Evolutionary conservation across 257 asterid genomes (phyloP).

Genomic region (Solanum boliviense): DNA sequence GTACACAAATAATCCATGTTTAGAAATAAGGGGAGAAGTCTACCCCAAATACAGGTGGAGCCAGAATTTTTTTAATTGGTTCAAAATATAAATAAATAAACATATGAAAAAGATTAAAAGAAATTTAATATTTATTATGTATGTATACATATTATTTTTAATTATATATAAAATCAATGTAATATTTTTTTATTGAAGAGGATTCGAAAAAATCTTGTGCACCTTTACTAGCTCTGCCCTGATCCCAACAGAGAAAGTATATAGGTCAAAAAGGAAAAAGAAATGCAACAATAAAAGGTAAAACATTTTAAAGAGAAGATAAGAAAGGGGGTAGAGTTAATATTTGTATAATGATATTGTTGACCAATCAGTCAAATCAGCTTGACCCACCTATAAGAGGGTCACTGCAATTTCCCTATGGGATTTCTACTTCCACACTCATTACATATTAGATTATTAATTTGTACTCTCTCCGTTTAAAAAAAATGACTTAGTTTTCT

Average conservation of each 20-base stretch:
- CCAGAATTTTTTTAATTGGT: too few relatives aligned
- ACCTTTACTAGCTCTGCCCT: too few relatives aligned
- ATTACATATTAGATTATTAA: background rate
- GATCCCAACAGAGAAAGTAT: background rate
- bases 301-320: conserved; percentile 45
- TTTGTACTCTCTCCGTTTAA: too few relatives aligned
- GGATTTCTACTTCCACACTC: conserved; percentile 3
- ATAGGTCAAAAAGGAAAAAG: conserved; percentile 9
- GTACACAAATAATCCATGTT: conserved; percentile 22
- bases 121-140: too few relatives aligned
- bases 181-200: too few relatives aligned
- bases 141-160: too few relatives aligned
- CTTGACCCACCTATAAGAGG: conserved; percentile 24
- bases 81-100: too few relatives aligned
- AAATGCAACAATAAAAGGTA: conserved; percentile 14
- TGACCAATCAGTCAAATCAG: conserved; percentile 62
- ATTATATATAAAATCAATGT: too few relatives aligned
- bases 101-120: too few relatives aligned
- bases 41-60: background rate
- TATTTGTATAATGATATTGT: conserved; percentile 42
- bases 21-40: background rate
- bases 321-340: conserved; percentile 44
- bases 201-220: too few relatives aligned
- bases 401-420: conserved; percentile 15
- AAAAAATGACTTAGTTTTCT: too few relatives aligned